Evolutionary conservation across 2,329 filamentous ascomycete genomes (phyloP), one percentile per base, ranked within the genome.

Genomic region (Diaporthe citriasiana): DNA sequence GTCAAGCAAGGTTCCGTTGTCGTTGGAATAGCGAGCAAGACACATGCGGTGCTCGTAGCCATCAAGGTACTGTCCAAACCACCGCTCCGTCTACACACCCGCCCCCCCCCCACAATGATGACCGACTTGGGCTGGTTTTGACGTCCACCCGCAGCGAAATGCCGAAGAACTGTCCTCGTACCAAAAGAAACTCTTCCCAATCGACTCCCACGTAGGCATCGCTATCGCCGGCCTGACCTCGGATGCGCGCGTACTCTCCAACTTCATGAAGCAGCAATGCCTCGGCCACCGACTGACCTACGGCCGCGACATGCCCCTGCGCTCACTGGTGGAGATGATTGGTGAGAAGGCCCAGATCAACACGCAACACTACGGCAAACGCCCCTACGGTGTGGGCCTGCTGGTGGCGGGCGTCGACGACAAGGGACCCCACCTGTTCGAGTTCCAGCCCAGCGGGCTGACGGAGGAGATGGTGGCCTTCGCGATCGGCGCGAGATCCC

Each of bases 191-290:
- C 92, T 99, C 83, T 98, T 99, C 85, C 91, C 93, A 80, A 93
- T 99, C 86, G 97, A 99, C 85, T 94, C 96, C 81, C 97, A 99
- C 85, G 93, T 97, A 80, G 97, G 95, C 79, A 92, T 99, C 81
- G 95, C 96, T 81, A 97, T 99, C 81, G 97, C 97, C 78, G 97
- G 97, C 80, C 94, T 99, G 76, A 97, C 97, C 78, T 98, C 96
- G 74, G 97, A 99, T 85, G 97, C 96, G 82, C 97, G 97, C 82
- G 97, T 99, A 80, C 95, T 99, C 80, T 98, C 95, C 89, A 99
- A 99, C 91, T 99, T 98, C 89, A 98, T 99, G 96, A 98, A 98
- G 89, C 95, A 98, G 87, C 97, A 98, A 87, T 97, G 95, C 77
- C 94, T 99, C 81, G 94, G 94, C 81, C 96, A 97, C 80, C 95